These are phyloP conservation scores for Coprinopsis sp. DNA, from an alignment of 768 basidiomycete species.

Conservation along the genomic window DNA sequence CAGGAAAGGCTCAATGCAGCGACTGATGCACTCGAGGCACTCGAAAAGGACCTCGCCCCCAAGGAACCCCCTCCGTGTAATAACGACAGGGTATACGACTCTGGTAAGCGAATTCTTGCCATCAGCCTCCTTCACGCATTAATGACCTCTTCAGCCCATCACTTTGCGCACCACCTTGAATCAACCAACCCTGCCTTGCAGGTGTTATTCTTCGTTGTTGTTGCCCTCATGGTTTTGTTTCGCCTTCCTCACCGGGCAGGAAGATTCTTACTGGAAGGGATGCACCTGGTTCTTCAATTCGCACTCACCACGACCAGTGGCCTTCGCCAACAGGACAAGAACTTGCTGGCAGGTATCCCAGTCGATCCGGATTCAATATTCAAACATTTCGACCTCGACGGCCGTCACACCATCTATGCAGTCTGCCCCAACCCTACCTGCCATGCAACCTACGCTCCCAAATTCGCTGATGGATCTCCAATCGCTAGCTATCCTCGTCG, in stretches of 20 bases:
- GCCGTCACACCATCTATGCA: constrained; percentile 10
- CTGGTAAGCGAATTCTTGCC: too few relatives aligned
- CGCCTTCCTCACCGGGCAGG: neutral
- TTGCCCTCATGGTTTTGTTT: neutral
- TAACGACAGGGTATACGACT: too few relatives aligned
- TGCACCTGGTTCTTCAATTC: neutral
- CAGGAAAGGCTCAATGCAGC: too few relatives aligned
- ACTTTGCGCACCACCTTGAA: too few relatives aligned
- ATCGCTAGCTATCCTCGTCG: constrained; percentile 12
- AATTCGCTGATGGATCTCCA: constrained; percentile 1
- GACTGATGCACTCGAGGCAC: too few relatives aligned
- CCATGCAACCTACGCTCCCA: constrained; percentile 13
- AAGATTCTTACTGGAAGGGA: neutral
- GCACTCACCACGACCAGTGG: neutral
- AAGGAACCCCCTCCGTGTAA: too few relatives aligned
- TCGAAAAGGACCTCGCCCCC: too few relatives aligned
- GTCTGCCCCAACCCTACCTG: constrained; percentile 15
- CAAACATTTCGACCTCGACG: constrained; percentile 6
- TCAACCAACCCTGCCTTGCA: neutral
- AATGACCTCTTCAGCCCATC: too few relatives aligned
- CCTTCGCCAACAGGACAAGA: neutral
- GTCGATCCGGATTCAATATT: constrained; percentile 1
- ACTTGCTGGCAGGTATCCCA: neutral
- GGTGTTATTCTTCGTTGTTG: constrained; percentile 1
- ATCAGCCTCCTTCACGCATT: too few relatives aligned